Percentiles rank a stretch among this genome's conserved stretches.
Conservation (phyloP, 2,329 filamentous ascomycete genomes). For the Penicillium sp. region DNA sequence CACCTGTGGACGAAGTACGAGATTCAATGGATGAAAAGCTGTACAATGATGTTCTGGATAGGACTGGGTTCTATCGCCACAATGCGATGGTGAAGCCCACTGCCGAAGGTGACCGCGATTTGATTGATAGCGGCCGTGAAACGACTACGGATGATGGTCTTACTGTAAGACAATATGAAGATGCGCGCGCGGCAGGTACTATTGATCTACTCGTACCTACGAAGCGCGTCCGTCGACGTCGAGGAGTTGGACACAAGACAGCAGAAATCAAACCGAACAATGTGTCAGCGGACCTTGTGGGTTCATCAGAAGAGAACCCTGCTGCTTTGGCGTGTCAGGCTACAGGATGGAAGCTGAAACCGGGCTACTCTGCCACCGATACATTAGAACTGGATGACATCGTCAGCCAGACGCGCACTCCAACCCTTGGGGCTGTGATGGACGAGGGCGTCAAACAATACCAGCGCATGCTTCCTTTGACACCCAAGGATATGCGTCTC, state of each 20-base stretch:
- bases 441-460: slow-evolving; percentile 91
- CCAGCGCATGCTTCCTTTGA: slow-evolving; percentile 75
- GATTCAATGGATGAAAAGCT: slow-evolving; percentile 85
- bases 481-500: slow-evolving; percentile 80
- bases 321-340: slow-evolving; percentile 73
- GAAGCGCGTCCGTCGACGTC: slow-evolving; percentile 44
- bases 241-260: slow-evolving; percentile 48
- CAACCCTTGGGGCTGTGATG: slow-evolving; percentile 85
- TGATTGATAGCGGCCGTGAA: slow-evolving; percentile 82
- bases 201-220: slow-evolving; percentile 43
- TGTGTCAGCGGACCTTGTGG: slow-evolving; percentile 55
- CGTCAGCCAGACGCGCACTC: slow-evolving; percentile 58
- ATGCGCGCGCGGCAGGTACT: slow-evolving; percentile 61
- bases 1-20: slow-evolving; percentile 69
- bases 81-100: slow-evolving; percentile 68
- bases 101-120: slow-evolving; percentile 75
- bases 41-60: slow-evolving; percentile 91
- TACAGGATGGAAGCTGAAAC: slow-evolving; percentile 78
- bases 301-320: slow-evolving; percentile 65
- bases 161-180: slow-evolving; percentile 71
- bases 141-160: slow-evolving; percentile 66
- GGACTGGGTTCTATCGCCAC: slow-evolving; percentile 85
- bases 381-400: slow-evolving; percentile 70
- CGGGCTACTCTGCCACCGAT: slow-evolving; percentile 59
- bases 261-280: slow-evolving; percentile 50